Evolutionary conservation across 2,329 filamentous ascomycete genomes (phyloP), one percentile per base, ranked within the genome.

Genomic region (Ilyonectria destructans): DNA sequence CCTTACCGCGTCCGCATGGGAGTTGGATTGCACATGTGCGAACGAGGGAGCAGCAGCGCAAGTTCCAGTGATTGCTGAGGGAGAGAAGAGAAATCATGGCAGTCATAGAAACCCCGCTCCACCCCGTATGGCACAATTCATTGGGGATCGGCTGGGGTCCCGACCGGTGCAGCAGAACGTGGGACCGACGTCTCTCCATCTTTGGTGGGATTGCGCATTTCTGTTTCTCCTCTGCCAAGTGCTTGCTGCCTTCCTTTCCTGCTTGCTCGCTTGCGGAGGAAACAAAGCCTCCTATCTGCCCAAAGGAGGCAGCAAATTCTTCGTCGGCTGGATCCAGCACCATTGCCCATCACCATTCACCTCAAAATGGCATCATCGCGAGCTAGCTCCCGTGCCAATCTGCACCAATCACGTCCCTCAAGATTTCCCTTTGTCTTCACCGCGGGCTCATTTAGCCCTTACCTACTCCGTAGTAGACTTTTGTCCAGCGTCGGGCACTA

Each of bases 321-420:
- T 6, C 37, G 37, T 17, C 17, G 17, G 17, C 10, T 12, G 17
- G 48, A 54, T 54, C 19, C 51, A 33, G 51, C 31, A 13, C 12
- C 51, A 35, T 2, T 8, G 12, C 21, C 3, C 12, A 54, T 62
- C 58, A 67, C 58, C 64, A 67, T 67, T 33, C 37, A 40, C 58
- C 7, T 62, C 45, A 62, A 67, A 67, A 67, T 67, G 58, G 58
- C 64, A 67, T 55, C 64, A 67, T 67, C 58, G 12, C 45, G 23
- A 51, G 48, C 56, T 59, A 56, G 46, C 35, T 21, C 51, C 40
- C 58, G 21, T 17, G 40, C 46, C 29, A 26, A 26, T 57, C 51
- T n/a, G n/a, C 40, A 40, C 51, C 46, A 55, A 40, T 17, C 58
- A 35, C 15, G 43, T 26, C 57, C 33, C 33, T 29, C 26, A 6